Evolutionary conservation across 306 rosid species (phyloP).

Genomic region (Dryas octopetala): DNA sequence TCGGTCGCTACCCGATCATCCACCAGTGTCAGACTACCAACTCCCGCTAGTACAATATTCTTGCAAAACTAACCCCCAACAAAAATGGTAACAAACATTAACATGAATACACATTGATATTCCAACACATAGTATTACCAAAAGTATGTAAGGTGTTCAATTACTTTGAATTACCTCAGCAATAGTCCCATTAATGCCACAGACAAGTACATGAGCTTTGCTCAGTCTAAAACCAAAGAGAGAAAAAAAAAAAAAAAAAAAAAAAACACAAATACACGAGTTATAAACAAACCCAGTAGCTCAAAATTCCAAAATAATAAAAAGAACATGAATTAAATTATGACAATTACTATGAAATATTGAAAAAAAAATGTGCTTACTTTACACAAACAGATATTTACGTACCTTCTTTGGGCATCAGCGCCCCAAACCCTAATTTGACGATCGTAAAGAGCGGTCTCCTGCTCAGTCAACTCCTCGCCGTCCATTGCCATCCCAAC

Average conservation of each 20-base stretch:
- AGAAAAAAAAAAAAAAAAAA: neutral
- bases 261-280: neutral
- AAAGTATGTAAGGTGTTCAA: neutral
- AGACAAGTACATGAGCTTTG: conserved; percentile 83
- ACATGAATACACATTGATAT: neutral
- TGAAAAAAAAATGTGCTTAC: neutral
- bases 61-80: conserved; percentile 73
- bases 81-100: conserved; percentile 1
- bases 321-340: neutral
- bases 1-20: conserved; percentile 67
- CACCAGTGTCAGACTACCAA: conserved; percentile 91
- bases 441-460: conserved; percentile 93
- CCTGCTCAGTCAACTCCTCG: conserved; percentile 93
- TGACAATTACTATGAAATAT: too few relatives aligned
- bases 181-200: conserved; percentile 85
- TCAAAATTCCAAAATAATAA: neutral
- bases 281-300: conserved; percentile 2
- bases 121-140: neutral
- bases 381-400: too few relatives aligned
- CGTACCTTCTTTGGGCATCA: conserved; percentile 92
- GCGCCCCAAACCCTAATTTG: conserved; percentile 99
- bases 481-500: conserved; percentile 68
- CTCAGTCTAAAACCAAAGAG: conserved; percentile 54
- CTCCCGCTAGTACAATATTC: conserved; percentile 92
- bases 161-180: conserved; percentile 63